phyloP scores from a whole-genome alignment of 179 eudicot genomes.

The Beta lomatogona region DNA sequence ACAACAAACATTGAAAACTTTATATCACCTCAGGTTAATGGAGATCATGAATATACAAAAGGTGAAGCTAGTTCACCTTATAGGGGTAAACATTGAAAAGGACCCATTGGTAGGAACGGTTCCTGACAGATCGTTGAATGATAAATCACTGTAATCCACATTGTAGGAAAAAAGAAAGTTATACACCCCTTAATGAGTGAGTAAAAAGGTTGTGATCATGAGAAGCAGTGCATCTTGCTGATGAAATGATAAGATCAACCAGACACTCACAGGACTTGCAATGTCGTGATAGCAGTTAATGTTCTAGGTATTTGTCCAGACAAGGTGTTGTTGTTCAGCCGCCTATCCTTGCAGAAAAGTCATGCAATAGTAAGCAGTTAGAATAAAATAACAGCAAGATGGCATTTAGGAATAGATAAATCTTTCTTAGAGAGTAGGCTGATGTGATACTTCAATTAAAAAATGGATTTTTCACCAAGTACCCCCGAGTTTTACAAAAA shows the following conservation, averaged over 20 bases:
- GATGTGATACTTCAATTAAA: neutral
- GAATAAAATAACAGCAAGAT: neutral
- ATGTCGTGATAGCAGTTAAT: constrained; percentile 55
- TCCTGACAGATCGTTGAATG: constrained; percentile 63
- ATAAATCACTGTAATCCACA: constrained; percentile 64
- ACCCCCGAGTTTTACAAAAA: no score
- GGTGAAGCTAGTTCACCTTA: constrained; percentile 54
- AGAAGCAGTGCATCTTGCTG: neutral
- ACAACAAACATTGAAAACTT: constrained; percentile 4
- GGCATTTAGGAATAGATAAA: neutral
- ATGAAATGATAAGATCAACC: neutral
- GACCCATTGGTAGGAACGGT: constrained; percentile 78
- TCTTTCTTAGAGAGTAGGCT: neutral
- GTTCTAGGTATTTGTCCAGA: constrained; percentile 57
- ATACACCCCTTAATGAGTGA: neutral
- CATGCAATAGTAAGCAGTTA: constrained; percentile 14
- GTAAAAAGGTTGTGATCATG: neutral
- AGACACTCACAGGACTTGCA: constrained; percentile 89
- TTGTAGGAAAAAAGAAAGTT: constrained; percentile 11
- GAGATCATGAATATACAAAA: neutral
- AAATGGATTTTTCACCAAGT: no score
- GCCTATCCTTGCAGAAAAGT: constrained; percentile 55
- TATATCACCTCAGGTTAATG: neutral
- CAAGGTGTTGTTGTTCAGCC: constrained; percentile 86
- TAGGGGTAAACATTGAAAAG: constrained; percentile 78